phyloP scores from a whole-genome alignment of 257 asterid species.

The Ocimum tenuiflorum region DNA sequence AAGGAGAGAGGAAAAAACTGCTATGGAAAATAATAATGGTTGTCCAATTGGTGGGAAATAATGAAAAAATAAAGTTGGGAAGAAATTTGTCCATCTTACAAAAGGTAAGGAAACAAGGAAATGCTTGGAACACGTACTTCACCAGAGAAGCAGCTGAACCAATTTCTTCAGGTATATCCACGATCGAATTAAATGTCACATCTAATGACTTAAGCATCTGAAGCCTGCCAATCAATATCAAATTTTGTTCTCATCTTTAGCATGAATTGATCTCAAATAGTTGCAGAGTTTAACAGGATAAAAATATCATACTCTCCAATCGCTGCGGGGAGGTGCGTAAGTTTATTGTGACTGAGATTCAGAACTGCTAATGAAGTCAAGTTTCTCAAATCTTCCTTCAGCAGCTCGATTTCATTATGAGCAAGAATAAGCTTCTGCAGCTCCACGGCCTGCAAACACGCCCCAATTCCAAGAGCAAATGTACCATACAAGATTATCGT shows the following conservation, averaged over 20 bases:
- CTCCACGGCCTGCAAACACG: conserved; percentile 65
- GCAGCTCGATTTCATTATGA: conserved; percentile 65
- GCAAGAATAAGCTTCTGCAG: conserved; percentile 92
- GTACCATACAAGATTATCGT: neutral
- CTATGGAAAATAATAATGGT: too few relatives aligned
- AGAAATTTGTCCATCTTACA: neutral
- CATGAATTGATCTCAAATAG: neutral
- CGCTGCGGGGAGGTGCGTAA: conserved; percentile 72
- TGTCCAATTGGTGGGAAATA: neutral
- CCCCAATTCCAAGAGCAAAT: conserved; percentile 4
- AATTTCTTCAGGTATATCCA: conserved; percentile 66
- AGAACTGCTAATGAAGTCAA: conserved; percentile 54
- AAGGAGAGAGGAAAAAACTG: too few relatives aligned
- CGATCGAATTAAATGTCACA: conserved; percentile 59
- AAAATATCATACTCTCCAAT: conserved; percentile 73
- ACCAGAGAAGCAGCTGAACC: conserved; percentile 74
- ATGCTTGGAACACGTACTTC: conserved; percentile 47
- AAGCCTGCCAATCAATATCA: conserved; percentile 47
- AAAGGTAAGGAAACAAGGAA: neutral
- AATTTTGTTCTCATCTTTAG: neutral
- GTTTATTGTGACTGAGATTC: conserved; percentile 83
- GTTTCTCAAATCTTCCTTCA: conserved; percentile 78
- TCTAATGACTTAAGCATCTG: conserved; percentile 68
- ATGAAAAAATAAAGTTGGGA: neutral
- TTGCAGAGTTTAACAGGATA: conserved; percentile 3